Base-by-base conservation (phyloP, 164 flowering plant species). In the Aristolochia californica region DNA sequence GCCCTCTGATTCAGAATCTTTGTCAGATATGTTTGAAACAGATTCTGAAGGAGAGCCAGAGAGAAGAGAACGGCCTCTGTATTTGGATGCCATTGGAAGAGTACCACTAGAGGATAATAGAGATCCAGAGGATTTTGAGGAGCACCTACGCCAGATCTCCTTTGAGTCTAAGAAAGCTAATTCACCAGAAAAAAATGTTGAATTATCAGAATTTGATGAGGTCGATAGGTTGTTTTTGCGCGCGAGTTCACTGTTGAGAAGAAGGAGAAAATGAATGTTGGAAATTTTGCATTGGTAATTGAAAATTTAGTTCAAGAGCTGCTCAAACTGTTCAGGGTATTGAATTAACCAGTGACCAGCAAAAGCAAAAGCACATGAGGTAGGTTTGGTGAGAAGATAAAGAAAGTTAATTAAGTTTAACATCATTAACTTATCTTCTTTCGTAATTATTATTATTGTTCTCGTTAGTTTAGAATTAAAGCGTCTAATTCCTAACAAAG, bases 11-110 rank as follows among this genome's bases (percentile, higher is more conserved):
- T 79, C 96, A 30, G 90, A 84, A 71, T 80, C 72, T 65, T 59
- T 87, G 25, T 87, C 97, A 18, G 97, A 93, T 71, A 82, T 87
- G 51, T 87, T 89, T 74, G 96, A 93, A 74, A 79, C 96, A 4
- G 99, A 93, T 22, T 67, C 83, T 5, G 96, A 83, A 0, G 60
- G 63, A 14, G 91, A 80, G 16, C 61, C 55, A 9, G 77, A 67
- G 65, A 74, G 68, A 45, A 77, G 27, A 43, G 73, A 78, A 53
- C 65, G 53, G 26, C 77, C 77, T 16, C 86, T 93, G 45, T 89
- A 82, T 72, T 59, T 93, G 70, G 76, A 85, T 28, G 74, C 56
- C 58, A 85, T 93, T 61, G 95, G 85, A 1, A 83, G 73, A 67
- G 74, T 87, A 63, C 86, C 84, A 1, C 63, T 44, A 15, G 68